Evolutionary conservation across 306 rosid species (phyloP).

Genomic region (Acacia crassicarpa): DNA sequence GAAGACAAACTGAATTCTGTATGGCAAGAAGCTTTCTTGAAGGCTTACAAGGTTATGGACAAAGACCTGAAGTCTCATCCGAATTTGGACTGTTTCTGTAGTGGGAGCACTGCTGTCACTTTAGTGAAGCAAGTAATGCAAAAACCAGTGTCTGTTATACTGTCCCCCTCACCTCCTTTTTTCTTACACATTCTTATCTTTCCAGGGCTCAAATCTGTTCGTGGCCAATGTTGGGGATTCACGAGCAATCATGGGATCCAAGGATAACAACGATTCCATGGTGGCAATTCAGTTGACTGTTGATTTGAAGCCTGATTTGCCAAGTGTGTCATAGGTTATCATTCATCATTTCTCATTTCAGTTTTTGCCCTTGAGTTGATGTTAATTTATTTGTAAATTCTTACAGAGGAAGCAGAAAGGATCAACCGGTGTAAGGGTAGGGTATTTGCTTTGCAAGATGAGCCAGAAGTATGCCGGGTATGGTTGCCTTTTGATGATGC

Average conservation of each 20-base stretch:
- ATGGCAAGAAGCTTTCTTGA: conserved; percentile 91
- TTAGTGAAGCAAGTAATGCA: conserved; percentile 79
- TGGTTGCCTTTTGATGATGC: conserved; percentile 97
- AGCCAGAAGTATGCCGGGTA: conserved; percentile 91
- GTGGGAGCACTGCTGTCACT: conserved; percentile 93
- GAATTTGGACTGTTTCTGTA: conserved; percentile 90
- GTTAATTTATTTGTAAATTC: conserved; percentile 18
- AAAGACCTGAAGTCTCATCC: conserved; percentile 92
- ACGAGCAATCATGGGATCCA: conserved; percentile 91
- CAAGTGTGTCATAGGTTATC: conserved; percentile 51
- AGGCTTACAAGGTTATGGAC: conserved; percentile 90
- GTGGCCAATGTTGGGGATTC: conserved; percentile 92
- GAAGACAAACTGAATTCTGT: conserved; percentile 57
- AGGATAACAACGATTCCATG: conserved; percentile 58
- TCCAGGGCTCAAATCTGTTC: conserved; percentile 82
- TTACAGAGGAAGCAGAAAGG: conserved; percentile 88
- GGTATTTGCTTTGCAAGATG: conserved; percentile 95
- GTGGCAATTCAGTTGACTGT: conserved; percentile 80
- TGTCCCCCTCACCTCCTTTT: conserved; percentile 23
- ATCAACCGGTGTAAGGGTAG: conserved; percentile 88
- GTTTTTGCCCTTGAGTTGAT: conserved; percentile 14
- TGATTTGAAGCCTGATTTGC: conserved; percentile 97
- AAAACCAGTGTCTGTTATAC: conserved; percentile 15
- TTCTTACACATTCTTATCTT: conserved; percentile 36
- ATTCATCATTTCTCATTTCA: conserved; percentile 21